These are phyloP conservation scores for Zanthoxylum bungeanum DNA, from an alignment of 345 rosid species.

Conservation along the genomic window DNA sequence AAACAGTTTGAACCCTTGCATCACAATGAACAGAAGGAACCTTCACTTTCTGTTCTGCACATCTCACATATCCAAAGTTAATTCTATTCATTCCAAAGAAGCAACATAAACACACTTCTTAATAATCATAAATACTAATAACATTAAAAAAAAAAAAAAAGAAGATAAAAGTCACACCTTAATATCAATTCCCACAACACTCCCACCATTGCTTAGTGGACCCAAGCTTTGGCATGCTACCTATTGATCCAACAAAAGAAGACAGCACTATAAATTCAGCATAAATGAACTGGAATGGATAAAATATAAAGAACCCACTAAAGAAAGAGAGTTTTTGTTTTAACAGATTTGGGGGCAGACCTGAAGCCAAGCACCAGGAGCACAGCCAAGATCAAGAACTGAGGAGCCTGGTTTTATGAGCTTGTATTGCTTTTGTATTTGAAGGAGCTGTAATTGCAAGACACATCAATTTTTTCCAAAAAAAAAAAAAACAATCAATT, in stretches of 20 bases:
- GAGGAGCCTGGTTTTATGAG: slow-evolving; percentile 77
- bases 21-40: slow-evolving; percentile 86
- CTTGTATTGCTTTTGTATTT: slow-evolving; percentile 82
- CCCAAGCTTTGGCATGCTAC: slow-evolving; percentile 97
- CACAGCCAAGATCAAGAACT: slow-evolving; percentile 96
- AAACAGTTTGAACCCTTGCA: slow-evolving; percentile 71
- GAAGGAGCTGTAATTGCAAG: slow-evolving; percentile 61
- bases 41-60: slow-evolving; percentile 90
- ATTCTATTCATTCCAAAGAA: neutral
- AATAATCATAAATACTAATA: neutral
- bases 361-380: slow-evolving; percentile 99
- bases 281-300: neutral
- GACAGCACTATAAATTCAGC: neutral
- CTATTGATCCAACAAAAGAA: slow-evolving; percentile 31
- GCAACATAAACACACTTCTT: neutral
- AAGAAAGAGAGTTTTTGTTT: neutral
- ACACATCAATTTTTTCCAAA: neutral
- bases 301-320: neutral
- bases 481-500: neutral
- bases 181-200: slow-evolving; percentile 81
- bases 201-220: slow-evolving; percentile 69
- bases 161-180: slow-evolving; percentile 49
- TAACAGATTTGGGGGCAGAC: slow-evolving; percentile 23
- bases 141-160: neutral
- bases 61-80: slow-evolving; percentile 10